These are phyloP conservation scores for Paecilomyces niveus DNA, from an alignment of 2,329 filamentous ascomycete genomes.

Conservation along the genomic window DNA sequence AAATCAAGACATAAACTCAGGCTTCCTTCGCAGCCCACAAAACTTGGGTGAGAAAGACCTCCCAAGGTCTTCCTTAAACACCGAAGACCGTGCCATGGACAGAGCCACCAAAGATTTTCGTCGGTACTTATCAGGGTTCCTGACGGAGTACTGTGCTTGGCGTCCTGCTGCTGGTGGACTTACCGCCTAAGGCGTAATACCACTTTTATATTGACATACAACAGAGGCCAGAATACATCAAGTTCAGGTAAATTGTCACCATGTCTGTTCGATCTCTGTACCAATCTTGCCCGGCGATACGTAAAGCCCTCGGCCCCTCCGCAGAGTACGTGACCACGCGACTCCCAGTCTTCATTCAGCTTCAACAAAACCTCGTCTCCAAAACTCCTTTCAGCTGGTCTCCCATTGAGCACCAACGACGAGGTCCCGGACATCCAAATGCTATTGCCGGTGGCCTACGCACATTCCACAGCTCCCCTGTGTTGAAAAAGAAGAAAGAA, in stretches of 20 bases:
- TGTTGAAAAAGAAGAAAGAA: slow-evolving; percentile 48
- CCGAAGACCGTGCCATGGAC: no score
- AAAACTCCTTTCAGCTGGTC: background rate
- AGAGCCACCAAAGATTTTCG: no score
- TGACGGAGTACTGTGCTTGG: no score
- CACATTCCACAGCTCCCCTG: slow-evolving; percentile 36
- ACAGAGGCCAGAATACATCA: no score
- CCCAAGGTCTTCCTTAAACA: no score
- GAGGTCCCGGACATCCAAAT: background rate
- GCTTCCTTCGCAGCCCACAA: no score
- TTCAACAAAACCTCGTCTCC: background rate
- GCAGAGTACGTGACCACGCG: background rate
- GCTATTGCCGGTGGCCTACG: background rate
- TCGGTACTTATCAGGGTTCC: background rate
- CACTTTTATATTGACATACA: no score
- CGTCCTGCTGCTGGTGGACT: no score
- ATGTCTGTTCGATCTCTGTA: background rate
- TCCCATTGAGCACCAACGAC: background rate
- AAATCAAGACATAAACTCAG: no score
- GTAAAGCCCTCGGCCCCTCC: background rate
- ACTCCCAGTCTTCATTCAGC: background rate
- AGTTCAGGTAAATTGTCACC: background rate
- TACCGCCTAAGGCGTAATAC: no score
- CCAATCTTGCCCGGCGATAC: background rate
- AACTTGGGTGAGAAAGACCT: no score